phyloP scores from a whole-genome alignment of 2,329 filamentous ascomycete species.

The Alternaria arbusti region DNA sequence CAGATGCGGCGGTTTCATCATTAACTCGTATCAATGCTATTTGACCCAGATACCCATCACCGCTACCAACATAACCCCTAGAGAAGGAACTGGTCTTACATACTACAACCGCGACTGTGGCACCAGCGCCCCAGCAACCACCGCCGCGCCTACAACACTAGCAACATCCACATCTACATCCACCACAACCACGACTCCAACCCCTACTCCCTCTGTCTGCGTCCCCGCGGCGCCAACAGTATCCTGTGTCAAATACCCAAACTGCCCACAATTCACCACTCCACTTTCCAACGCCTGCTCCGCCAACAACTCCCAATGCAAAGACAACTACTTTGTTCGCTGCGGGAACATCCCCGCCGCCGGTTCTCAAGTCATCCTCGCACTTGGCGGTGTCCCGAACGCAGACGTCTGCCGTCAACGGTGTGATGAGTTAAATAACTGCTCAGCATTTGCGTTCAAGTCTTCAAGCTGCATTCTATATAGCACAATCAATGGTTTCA shows the following conservation, averaged over 20 bases:
- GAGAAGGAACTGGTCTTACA: neutral
- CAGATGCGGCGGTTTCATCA: neutral
- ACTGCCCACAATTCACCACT: neutral
- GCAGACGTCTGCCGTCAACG: neutral
- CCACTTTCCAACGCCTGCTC: neutral
- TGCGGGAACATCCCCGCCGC: neutral
- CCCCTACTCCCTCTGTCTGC: neutral
- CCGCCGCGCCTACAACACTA: neutral
- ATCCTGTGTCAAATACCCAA: neutral
- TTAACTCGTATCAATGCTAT: neutral
- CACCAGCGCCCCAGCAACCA: neutral
- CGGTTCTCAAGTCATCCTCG: neutral
- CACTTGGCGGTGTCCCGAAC: neutral
- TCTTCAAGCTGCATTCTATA: neutral
- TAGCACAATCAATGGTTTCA: neutral
- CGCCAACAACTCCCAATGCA: neutral
- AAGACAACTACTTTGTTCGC: conserved; percentile 4
- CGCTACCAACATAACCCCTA: neutral
- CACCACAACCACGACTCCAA: neutral
- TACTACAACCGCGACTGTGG: neutral
- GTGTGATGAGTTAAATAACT: neutral
- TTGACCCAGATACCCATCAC: neutral
- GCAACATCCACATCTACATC: neutral
- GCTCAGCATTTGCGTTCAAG: neutral
- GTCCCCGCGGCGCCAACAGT: neutral